Evolutionary conservation across 2,329 filamentous ascomycete genomes (phyloP).

Genomic region (Onygenales sp.): DNA sequence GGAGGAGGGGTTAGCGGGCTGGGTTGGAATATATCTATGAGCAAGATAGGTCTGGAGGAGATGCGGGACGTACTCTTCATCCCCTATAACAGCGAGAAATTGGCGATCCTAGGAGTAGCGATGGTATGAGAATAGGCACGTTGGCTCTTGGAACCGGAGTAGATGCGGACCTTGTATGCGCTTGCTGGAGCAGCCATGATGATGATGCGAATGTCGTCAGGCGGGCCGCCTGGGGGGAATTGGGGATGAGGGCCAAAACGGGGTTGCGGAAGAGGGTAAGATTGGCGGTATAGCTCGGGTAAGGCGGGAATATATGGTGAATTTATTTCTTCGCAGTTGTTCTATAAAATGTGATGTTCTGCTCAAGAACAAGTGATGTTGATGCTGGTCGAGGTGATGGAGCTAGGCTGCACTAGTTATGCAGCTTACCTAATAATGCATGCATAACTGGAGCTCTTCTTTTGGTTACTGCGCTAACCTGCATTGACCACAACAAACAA

Average conservation of each 20-base stretch:
- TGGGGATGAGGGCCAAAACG: not conserved
- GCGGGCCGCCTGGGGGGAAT: not conserved
- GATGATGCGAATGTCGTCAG: not conserved
- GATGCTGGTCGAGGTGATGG: not conserved
- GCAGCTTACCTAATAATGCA: not conserved
- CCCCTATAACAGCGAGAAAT: slow-evolving; percentile 94
- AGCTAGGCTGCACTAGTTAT: not conserved
- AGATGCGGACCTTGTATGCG: slow-evolving; percentile 44
- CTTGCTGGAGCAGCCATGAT: slow-evolving; percentile 52
- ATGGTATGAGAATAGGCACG: slow-evolving; percentile 3
- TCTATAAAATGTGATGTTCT: not conserved
- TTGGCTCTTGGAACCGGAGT: not conserved
- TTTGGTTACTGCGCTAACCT: not conserved
- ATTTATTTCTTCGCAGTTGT: not conserved
- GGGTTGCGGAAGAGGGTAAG: not conserved
- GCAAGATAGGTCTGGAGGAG: too few relatives aligned
- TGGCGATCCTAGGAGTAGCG: slow-evolving; percentile 59
- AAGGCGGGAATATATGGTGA: not conserved
- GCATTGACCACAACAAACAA: not conserved
- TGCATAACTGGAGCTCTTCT: not conserved
- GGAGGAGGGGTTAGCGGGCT: not conserved
- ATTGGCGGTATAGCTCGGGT: not conserved
- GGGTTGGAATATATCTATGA: not conserved
- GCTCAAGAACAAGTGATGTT: not conserved
- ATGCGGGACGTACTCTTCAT: slow-evolving; percentile 55